phyloP scores from a whole-genome alignment of 129 eudicot genomes.

The Heracleum sosnowskyi region DNA sequence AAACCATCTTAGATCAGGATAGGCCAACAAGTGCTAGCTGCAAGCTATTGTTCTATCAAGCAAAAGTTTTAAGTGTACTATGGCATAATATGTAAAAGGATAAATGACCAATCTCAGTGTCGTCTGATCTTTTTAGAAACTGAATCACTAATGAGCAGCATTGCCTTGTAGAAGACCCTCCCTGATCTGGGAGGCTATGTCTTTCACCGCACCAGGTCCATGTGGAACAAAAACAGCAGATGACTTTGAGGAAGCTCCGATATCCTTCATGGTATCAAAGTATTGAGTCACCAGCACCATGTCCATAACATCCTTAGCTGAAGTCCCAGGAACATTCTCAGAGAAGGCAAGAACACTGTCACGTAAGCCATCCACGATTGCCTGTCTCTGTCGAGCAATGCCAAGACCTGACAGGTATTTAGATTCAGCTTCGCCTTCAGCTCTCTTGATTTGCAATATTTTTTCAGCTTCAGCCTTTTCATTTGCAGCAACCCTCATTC shows the following conservation, averaged over 20 bases:
- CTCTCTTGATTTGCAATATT: slow-evolving; percentile 58
- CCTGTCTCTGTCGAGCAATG: slow-evolving; percentile 65
- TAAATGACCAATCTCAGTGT: background rate
- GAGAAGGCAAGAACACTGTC: slow-evolving; percentile 65
- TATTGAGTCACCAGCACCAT: slow-evolving; percentile 69
- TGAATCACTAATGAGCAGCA: background rate
- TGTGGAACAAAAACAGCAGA: slow-evolving; percentile 63
- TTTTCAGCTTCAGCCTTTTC: slow-evolving; percentile 81
- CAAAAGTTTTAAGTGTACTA: background rate
- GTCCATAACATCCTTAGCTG: slow-evolving; percentile 71
- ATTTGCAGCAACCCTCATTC: slow-evolving; percentile 65
- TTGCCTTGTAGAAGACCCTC: slow-evolving; percentile 60
- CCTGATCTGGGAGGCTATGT: slow-evolving; percentile 57
- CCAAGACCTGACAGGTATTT: slow-evolving; percentile 69
- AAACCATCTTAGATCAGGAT: background rate
- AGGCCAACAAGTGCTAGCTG: background rate
- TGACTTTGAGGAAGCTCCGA: slow-evolving; percentile 65
- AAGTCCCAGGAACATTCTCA: slow-evolving; percentile 59
- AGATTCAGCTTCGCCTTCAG: slow-evolving; percentile 84
- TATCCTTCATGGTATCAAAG: slow-evolving; percentile 77
- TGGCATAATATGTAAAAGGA: background rate
- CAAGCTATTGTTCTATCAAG: background rate
- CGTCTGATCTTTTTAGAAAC: background rate
- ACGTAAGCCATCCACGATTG: slow-evolving; percentile 69
- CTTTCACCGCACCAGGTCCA: slow-evolving; percentile 72